phyloP scores from a whole-genome alignment of 768 basidiomycete species.

The Collybiopsis luxurians region DNA sequence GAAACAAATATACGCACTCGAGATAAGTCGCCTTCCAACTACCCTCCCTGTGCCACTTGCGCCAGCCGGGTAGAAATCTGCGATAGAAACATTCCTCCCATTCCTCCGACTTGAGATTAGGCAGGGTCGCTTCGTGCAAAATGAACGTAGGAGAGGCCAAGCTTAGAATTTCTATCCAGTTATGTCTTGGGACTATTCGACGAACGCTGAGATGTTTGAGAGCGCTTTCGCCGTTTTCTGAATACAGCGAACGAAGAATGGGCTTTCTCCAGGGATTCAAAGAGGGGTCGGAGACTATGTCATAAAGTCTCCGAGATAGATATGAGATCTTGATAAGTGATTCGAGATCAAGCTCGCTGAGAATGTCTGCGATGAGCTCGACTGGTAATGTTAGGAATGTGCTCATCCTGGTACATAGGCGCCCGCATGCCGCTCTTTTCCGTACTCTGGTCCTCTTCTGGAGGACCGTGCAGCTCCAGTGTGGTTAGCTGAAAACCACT shows the following conservation, averaged over 20 bases:
- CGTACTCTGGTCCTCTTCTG: too few relatives aligned
- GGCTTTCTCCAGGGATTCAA: slow-evolving; percentile 78
- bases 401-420: too few relatives aligned
- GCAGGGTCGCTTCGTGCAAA: slow-evolving; percentile 65
- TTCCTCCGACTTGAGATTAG: slow-evolving; percentile 59
- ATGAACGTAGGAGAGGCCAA: slow-evolving; percentile 60
- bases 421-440: too few relatives aligned
- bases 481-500: too few relatives aligned
- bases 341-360: slow-evolving; percentile 64
- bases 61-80: slow-evolving; percentile 77
- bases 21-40: slow-evolving; percentile 66
- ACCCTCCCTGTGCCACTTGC: slow-evolving; percentile 60
- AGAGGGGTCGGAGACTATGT: slow-evolving; percentile 57
- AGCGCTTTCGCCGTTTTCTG: slow-evolving; percentile 39
- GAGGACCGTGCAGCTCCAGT: too few relatives aligned
- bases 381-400: slow-evolving; percentile 62
- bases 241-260: slow-evolving; percentile 55
- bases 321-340: slow-evolving; percentile 58
- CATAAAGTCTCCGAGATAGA: slow-evolving; percentile 56
- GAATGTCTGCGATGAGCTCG: slow-evolving; percentile 71
- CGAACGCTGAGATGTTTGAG: slow-evolving; percentile 63
- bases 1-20: slow-evolving; percentile 44
- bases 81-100: slow-evolving; percentile 76
- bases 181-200: slow-evolving; percentile 65
- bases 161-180: slow-evolving; percentile 77